Conservation (phyloP, 805 yeast genomes). For the Metschnikowia anglica region DNA sequence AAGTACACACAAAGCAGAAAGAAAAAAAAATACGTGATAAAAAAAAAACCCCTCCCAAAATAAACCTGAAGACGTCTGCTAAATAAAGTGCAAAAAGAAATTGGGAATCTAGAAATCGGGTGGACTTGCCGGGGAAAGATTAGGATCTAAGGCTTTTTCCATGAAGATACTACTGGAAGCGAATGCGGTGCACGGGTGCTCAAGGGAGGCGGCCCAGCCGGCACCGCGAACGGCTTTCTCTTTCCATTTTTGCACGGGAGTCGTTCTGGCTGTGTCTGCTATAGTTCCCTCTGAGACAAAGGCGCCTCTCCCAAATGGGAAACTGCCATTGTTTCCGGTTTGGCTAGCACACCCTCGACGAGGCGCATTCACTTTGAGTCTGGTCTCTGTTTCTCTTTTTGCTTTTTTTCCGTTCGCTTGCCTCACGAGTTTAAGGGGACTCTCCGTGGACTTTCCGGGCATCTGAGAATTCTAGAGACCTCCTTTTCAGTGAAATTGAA, state of each 20-base stretch:
- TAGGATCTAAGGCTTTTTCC: slow-evolving; percentile 4
- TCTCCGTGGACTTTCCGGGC: too few relatives aligned
- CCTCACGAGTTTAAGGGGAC: too few relatives aligned
- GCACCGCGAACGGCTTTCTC: slow-evolving; percentile 11
- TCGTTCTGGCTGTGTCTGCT: not conserved
- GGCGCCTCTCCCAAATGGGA: not conserved
- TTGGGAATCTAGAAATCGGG: slow-evolving; percentile 9
- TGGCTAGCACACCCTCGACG: not conserved
- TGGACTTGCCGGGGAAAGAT: slow-evolving; percentile 2
- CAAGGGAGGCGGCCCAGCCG: too few relatives aligned
- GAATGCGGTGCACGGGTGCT: slow-evolving; percentile 8
- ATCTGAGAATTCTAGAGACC: too few relatives aligned
- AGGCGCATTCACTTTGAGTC: not conserved
- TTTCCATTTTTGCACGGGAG: not conserved
- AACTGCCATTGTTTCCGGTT: not conserved
- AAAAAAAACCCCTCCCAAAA: not conserved
- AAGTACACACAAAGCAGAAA: not conserved
- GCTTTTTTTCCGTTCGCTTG: too few relatives aligned
- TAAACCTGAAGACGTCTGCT: not conserved
- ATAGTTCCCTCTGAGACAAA: not conserved
- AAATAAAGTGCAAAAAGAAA: slow-evolving; percentile 4
- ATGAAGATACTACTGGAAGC: not conserved
- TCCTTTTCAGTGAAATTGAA: too few relatives aligned
- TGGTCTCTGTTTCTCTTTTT: too few relatives aligned
- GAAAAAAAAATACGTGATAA: not conserved